Evolutionary conservation across 2,329 filamentous ascomycete species (phyloP).

Genomic region (Nothomitra cinnamomea): DNA sequence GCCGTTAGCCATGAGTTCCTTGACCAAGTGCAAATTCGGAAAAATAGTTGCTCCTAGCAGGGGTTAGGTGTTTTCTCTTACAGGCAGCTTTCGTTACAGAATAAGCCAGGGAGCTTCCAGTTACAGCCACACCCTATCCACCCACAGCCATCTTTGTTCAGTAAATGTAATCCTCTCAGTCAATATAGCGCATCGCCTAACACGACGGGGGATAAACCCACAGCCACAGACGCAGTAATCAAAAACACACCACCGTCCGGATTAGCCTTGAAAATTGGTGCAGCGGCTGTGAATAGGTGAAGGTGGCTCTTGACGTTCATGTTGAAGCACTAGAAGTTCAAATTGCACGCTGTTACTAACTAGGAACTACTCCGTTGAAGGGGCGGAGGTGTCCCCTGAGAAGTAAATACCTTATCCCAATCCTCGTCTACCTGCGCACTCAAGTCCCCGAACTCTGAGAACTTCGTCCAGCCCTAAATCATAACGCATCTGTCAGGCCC

Average conservation of each 20-base stretch:
- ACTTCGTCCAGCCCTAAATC: slow-evolving; percentile 44
- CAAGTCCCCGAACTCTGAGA: slow-evolving; percentile 38
- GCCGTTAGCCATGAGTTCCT: not conserved
- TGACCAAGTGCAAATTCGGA: no score
- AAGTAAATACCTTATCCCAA: slow-evolving; percentile 41
- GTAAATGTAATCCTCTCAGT: not conserved
- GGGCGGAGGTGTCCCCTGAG: no score
- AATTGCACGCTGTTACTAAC: no score
- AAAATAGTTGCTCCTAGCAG: no score
- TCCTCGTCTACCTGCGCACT: slow-evolving; percentile 41
- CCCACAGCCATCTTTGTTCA: no score
- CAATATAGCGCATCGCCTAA: slow-evolving; percentile 10
- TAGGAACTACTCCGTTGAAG: no score
- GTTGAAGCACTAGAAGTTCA: slow-evolving; percentile 36
- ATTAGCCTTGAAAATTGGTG: slow-evolving; percentile 42
- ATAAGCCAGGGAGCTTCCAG: slow-evolving; percentile 50
- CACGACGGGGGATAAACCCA: slow-evolving; percentile 16
- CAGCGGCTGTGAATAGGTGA: slow-evolving; percentile 37
- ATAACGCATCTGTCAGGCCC: not conserved
- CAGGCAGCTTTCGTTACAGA: slow-evolving; percentile 62
- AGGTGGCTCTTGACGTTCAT: slow-evolving; percentile 42
- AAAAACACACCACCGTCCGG: slow-evolving; percentile 45
- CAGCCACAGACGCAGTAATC: slow-evolving; percentile 45
- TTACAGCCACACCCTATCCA: slow-evolving; percentile 28
- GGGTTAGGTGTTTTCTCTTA: slow-evolving; percentile 6